These are phyloP conservation scores for Trichophyton schoenleinii DNA, from an alignment of 2,329 filamentous ascomycete genomes.

Conservation along the genomic window DNA sequence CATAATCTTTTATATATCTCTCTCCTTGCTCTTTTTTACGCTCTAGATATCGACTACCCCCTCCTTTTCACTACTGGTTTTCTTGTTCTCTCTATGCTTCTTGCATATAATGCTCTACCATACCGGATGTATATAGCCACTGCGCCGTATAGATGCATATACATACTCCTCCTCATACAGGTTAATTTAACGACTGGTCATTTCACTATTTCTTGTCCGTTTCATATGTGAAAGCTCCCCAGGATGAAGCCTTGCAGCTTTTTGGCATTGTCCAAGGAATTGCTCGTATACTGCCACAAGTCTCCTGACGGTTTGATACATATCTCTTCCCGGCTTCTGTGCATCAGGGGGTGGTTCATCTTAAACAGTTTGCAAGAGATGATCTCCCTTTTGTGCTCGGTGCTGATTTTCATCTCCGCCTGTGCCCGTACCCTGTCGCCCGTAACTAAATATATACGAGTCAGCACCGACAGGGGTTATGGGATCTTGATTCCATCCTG, in stretches of 20 bases:
- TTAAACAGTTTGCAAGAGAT: not conserved
- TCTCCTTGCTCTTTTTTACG: not conserved
- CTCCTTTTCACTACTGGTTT: not conserved
- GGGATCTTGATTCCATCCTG: not conserved
- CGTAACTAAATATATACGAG: not conserved
- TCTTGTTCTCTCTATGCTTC: not conserved
- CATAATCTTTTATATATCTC: not conserved
- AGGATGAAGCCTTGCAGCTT: not conserved
- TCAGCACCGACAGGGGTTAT: not conserved
- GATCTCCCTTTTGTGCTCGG: not conserved
- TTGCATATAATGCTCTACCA: not conserved
- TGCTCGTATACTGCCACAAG: not conserved
- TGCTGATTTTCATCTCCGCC: not conserved
- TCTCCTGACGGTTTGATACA: not conserved
- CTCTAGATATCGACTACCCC: not conserved
- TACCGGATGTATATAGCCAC: not conserved
- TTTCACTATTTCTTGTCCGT: not conserved
- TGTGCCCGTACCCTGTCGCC: not conserved
- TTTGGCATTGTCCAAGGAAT: not conserved
- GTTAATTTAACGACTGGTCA: not conserved
- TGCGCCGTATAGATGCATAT: not conserved
- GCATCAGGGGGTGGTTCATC: not conserved
- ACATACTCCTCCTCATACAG: not conserved
- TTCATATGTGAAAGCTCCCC: not conserved
- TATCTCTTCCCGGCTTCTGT: not conserved